Base-by-base conservation (phyloP, 2,329 filamentous ascomycete genomes). In the Colletotrichum musae region DNA sequence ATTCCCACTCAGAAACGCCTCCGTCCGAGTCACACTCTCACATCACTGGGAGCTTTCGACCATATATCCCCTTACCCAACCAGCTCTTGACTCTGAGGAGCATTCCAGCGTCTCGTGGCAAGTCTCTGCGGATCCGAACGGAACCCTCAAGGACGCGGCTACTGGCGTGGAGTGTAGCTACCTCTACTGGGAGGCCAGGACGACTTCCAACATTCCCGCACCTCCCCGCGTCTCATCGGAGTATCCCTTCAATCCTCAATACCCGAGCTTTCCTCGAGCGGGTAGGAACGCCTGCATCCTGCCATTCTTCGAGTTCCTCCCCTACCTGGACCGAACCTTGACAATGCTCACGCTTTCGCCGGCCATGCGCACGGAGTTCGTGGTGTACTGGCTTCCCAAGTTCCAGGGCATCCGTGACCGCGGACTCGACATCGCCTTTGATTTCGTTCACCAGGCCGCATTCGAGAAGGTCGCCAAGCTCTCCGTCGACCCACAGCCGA, bases 311-410 rank as follows among this genome's bases (percentile, higher is more conserved):
- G 21, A 63, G 13, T 51, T 70, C 47, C 16, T 72, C 12, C 32
- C 39, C 39, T 68, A 66, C 21, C 58, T 73, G n/a, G 63, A 72
- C 6, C 16, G 15, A 4, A 39, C 57, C 16, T 66, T 73, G 3
- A n/a, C 43, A 13, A n/a, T 48, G 18, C 54, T 71, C 3, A 48
- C 36, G 12, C 56, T 73, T n/a, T 69, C 60, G 6, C 32, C 64
- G 2, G 60, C 61, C 3, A 73, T 73, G 72, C 57, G 64, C 5
- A 65, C 70, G 41, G 69, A 70, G 12, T 72, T 73, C 56, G 60
- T 70, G 24, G 51, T 71, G 1, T 58, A 64, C 53, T 73, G 71
- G 72, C 43, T 70, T 4, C 71, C 66, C 13, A 47, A 64, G 15
- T 67, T 72, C 15, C 50, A 41, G n/a, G 28, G 45, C 2, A 58